A percentile compares a stretch with the other conserved stretches of the same genome.
Evolutionary conservation across 345 rosid genomes (phyloP).

Genomic region (Aegle marmelos): DNA sequence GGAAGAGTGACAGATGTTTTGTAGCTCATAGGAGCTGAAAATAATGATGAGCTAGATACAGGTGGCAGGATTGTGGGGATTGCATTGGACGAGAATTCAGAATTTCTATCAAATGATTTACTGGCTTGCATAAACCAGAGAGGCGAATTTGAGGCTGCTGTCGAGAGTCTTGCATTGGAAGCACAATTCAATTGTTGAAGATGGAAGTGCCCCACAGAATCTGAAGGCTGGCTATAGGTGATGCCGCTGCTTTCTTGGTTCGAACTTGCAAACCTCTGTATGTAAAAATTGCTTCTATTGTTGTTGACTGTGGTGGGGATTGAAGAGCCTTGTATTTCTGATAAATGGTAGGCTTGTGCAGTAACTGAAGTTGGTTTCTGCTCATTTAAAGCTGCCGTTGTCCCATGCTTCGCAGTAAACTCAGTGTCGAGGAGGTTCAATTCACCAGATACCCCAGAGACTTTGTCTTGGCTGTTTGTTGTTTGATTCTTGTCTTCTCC

Average conservation of each 20-base stretch:
- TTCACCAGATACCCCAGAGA: constrained; percentile 23
- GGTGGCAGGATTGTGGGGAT: constrained; percentile 32
- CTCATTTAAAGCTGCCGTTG: constrained; percentile 8
- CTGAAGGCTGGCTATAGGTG: constrained; percentile 25
- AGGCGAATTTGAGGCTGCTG: constrained; percentile 24
- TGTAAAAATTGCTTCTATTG: constrained; percentile 27
- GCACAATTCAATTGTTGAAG: constrained; percentile 37
- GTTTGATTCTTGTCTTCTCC: constrained; percentile 43
- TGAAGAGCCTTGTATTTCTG: constrained; percentile 40
- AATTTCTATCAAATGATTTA: constrained; percentile 33
- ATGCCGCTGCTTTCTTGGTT: constrained; percentile 30
- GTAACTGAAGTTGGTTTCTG: constrained; percentile 21
- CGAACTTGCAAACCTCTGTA: constrained; percentile 32
- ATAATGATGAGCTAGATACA: constrained; percentile 17
- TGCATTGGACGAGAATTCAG: constrained; percentile 32
- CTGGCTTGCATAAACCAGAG: constrained; percentile 36
- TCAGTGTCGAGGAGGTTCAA: constrained; percentile 25
- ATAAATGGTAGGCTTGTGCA: constrained; percentile 30
- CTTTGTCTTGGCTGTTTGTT: constrained; percentile 18
- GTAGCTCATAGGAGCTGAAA: constrained; percentile 29
- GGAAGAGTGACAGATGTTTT: constrained; percentile 35
- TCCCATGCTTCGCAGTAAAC: background rate
- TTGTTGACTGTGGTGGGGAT: constrained; percentile 37
- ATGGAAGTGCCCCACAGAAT: constrained; percentile 34
- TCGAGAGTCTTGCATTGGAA: constrained; percentile 32